phyloP scores from a whole-genome alignment of 2,329 filamentous ascomycete genomes.

The Aspergillus pseudoviridinutans region DNA sequence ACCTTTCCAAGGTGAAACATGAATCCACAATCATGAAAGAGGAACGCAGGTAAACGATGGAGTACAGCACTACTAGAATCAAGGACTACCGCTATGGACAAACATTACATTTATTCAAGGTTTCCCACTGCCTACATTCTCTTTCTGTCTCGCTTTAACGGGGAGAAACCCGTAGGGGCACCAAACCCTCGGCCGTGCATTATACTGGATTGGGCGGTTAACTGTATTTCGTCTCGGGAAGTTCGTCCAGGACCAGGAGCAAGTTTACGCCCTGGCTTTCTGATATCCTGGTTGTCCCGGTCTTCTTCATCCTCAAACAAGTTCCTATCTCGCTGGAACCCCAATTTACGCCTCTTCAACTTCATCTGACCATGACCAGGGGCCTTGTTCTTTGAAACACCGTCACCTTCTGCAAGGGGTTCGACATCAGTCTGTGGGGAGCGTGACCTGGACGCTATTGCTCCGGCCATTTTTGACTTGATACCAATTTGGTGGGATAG shows the following conservation, averaged over 20 bases:
- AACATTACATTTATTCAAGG: background rate
- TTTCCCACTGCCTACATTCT: constrained; percentile 9
- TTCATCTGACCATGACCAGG: constrained; percentile 31
- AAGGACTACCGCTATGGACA: background rate
- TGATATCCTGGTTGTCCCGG: constrained; percentile 30
- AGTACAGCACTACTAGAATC: background rate
- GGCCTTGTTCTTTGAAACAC: constrained; percentile 1
- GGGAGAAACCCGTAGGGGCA: constrained; percentile 61
- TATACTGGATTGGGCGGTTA: constrained; percentile 4
- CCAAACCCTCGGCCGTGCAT: constrained; percentile 33
- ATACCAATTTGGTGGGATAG: background rate
- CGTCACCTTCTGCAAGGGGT: constrained; percentile 5
- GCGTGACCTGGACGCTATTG: background rate
- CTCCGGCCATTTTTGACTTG: background rate
- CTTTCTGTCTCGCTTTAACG: constrained; percentile 66
- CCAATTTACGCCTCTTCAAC: constrained; percentile 71
- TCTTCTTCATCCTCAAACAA: constrained; percentile 69
- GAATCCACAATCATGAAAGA: background rate
- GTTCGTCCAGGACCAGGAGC: constrained; percentile 19
- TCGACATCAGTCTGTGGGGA: constrained; percentile 8
- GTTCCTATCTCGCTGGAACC: constrained; percentile 57
- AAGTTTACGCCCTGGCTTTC: constrained; percentile 25
- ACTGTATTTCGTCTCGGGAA: constrained; percentile 1
- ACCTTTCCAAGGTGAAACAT: background rate
- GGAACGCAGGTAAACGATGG: background rate